Percentiles rank a stretch among this genome's conserved stretches.
These are phyloP conservation scores for Penicillium manginii DNA, from an alignment of 495 filamentous ascomycete genomes.

Conservation along the genomic window DNA sequence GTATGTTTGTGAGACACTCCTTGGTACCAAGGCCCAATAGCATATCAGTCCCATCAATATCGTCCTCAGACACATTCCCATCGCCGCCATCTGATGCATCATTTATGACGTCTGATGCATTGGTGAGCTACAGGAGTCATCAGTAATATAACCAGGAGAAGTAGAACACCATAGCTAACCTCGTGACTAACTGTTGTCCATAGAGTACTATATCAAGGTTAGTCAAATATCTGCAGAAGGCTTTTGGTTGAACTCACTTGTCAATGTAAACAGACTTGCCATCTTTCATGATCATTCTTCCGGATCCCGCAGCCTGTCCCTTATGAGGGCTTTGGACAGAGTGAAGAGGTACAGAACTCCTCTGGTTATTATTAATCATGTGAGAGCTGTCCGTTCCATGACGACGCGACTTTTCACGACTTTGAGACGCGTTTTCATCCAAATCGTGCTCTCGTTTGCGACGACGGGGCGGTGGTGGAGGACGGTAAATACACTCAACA, in stretches of 20 bases:
- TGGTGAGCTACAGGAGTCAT: conserved; percentile 43
- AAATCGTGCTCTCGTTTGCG: conserved; percentile 56
- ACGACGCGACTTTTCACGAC: conserved; percentile 16
- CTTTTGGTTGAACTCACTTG: conserved; percentile 29
- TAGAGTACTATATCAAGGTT: conserved; percentile 36
- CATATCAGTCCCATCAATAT: conserved; percentile 25
- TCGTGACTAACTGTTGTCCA: conserved; percentile 58
- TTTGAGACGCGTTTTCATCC: conserved; percentile 49
- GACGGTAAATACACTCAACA: conserved; percentile 62
- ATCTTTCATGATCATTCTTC: conserved; percentile 38
- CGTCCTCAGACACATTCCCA: conserved; percentile 22
- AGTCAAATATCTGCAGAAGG: conserved; percentile 5
- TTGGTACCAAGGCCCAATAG: conserved; percentile 22
- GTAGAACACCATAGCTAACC: conserved; percentile 32
- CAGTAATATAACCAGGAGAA: neutral
- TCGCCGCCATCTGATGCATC: conserved; percentile 29
- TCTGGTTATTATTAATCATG: neutral
- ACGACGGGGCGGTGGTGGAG: conserved; percentile 60
- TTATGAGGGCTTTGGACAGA: neutral
- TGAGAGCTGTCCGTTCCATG: neutral
- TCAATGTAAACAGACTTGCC: conserved; percentile 55
- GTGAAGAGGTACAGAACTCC: neutral
- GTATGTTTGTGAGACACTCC: conserved; percentile 41
- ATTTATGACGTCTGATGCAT: conserved; percentile 46
- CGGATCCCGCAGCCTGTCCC: conserved; percentile 16